Percentiles rank a stretch among this genome's conserved stretches.
Evolutionary conservation across 164 flowering plant species (phyloP).

Genomic region (Cinnamomum micranthum): DNA sequence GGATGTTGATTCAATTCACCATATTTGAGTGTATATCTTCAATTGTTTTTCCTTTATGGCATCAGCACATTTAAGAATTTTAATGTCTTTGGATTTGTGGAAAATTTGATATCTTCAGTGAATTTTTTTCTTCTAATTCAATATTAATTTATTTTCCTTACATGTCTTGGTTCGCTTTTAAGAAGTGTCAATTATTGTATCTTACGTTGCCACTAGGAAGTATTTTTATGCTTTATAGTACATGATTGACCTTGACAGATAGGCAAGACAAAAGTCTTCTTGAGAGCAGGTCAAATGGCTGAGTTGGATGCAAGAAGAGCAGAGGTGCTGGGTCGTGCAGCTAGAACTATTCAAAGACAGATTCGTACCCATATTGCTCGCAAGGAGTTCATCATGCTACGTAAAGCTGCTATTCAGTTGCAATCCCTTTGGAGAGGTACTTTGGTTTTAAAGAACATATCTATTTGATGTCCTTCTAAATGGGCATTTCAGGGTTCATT

Average conservation of each 20-base stretch:
- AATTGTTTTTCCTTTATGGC: neutral
- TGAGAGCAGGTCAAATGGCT: slow-evolving; percentile 99
- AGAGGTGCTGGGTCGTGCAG: slow-evolving; percentile 91
- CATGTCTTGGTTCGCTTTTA: neutral
- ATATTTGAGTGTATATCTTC: neutral
- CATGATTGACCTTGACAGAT: slow-evolving; percentile 44
- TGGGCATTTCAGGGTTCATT: neutral
- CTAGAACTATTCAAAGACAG: slow-evolving; percentile 80
- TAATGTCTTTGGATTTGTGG: neutral
- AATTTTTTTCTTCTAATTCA: neutral
- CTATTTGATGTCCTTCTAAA: neutral
- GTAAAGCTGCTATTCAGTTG: slow-evolving; percentile 76
- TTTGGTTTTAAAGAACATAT: neutral
- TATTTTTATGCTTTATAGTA: neutral
- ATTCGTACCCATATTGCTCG: slow-evolving; percentile 88
- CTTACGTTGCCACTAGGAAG: neutral
- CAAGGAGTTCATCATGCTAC: slow-evolving; percentile 65
- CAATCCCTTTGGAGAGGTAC: slow-evolving; percentile 89
- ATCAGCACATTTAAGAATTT: neutral
- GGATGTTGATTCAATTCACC: slow-evolving; percentile 1
- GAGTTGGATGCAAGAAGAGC: slow-evolving; percentile 94
- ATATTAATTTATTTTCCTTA: neutral
- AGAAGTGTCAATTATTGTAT: neutral
- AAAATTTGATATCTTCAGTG: neutral
- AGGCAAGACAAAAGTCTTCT: slow-evolving; percentile 91